Conservation (phyloP, 176 grass and related monocot genomes). For the Hsuehochloa calcarea region DNA sequence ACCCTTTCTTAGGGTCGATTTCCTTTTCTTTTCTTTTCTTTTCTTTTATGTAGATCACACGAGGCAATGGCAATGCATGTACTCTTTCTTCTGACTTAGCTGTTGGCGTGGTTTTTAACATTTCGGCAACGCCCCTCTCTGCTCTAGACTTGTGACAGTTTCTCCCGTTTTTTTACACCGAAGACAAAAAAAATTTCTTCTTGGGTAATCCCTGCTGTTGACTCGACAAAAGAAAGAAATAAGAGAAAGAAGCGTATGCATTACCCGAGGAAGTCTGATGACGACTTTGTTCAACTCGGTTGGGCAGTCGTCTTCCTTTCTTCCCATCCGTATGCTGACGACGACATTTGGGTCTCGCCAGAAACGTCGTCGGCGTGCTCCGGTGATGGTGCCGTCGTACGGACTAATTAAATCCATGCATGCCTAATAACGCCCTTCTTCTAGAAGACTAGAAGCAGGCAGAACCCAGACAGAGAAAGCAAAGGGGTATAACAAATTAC, state of each 20-base stretch:
- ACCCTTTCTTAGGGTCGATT: background rate
- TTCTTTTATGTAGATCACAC: background rate
- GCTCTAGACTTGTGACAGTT: background rate
- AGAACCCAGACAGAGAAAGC: background rate
- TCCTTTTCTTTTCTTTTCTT: background rate
- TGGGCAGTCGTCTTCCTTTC: background rate
- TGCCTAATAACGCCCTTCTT: background rate
- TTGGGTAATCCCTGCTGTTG: background rate
- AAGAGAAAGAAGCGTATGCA: background rate
- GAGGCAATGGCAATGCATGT: background rate
- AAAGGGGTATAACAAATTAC: background rate
- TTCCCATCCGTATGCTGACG: background rate
- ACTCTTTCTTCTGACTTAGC: background rate
- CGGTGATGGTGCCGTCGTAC: background rate
- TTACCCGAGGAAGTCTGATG: background rate
- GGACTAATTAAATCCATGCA: background rate
- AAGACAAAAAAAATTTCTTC: too few species aligned
- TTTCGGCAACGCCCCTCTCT: background rate
- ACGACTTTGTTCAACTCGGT: background rate
- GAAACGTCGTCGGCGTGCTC: background rate
- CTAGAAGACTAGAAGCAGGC: background rate
- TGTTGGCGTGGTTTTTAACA: background rate
- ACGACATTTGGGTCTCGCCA: background rate
- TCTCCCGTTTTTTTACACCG: too few species aligned
- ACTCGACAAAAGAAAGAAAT: background rate